phyloP scores from a whole-genome alignment of 768 basidiomycete species.

The Lactifluus volemus region DNA sequence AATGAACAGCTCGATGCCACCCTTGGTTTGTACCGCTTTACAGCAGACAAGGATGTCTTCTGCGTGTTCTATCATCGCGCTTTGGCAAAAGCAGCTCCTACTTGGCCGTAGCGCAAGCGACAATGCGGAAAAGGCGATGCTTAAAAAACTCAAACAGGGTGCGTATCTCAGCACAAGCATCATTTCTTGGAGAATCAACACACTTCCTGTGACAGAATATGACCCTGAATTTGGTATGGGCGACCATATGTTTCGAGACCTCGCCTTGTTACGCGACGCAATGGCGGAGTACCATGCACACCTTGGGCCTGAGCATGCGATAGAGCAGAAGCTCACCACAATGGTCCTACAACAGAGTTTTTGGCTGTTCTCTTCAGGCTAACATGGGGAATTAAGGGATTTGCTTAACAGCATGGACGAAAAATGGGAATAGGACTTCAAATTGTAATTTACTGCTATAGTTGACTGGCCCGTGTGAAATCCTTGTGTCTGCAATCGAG shows the following conservation, averaged over 20 bases:
- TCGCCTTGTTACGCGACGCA: slow-evolving; percentile 66
- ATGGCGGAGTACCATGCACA: slow-evolving; percentile 55
- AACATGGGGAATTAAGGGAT: too few species aligned
- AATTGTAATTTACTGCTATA: too few species aligned
- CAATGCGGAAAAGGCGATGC: slow-evolving; percentile 77
- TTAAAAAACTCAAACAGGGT: slow-evolving; percentile 81
- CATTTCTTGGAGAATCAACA: background rate
- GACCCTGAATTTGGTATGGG: slow-evolving; percentile 94
- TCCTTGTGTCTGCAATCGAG: too few species aligned
- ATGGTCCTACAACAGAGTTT: slow-evolving; percentile 83
- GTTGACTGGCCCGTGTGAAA: too few species aligned
- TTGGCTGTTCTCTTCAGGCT: slow-evolving; percentile 61
- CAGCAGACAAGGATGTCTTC: slow-evolving; percentile 91
- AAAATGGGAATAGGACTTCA: too few species aligned
- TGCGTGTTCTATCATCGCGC: slow-evolving; percentile 85
- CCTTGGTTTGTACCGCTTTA: slow-evolving; percentile 73
- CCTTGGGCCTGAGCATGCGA: slow-evolving; percentile 21
- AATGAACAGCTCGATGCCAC: slow-evolving; percentile 53
- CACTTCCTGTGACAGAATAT: slow-evolving; percentile 49
- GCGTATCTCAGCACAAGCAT: background rate
- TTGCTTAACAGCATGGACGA: too few species aligned
- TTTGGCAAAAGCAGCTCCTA: slow-evolving; percentile 78
- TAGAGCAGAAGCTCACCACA: slow-evolving; percentile 48
- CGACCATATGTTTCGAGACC: slow-evolving; percentile 92
- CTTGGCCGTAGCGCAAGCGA: slow-evolving; percentile 79